Evolutionary conservation across 306 rosid genomes (phyloP), one percentile per base, ranked within the genome.

Genomic region (Cucumis hystrix): DNA sequence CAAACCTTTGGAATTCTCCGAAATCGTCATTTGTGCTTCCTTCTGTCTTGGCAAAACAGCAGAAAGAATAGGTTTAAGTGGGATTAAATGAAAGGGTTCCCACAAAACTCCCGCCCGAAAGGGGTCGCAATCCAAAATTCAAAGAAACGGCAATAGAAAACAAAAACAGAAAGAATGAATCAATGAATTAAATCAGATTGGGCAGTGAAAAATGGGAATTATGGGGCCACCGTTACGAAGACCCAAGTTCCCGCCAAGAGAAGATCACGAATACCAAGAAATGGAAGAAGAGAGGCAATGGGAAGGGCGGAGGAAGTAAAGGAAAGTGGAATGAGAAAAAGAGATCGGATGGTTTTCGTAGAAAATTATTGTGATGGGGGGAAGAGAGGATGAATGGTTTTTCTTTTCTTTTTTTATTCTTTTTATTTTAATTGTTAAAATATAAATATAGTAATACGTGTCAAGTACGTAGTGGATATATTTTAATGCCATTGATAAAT

Each of bases 1-100:
- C 81, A 94, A 56, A 2, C 98, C 97, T 72, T 83, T 92, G 40
- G 74, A 58, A 57, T 94, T 94, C 79, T 94, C 96, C 11, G 96
- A 88, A 54, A 82, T 78, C 76, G 87, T 91, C 97, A 86, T 80
- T 33, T 70, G 45, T 60, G 16, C 45, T 9, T 39, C 73, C 39
- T 62, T 62, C 67, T 28, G 6, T 68, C 74, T 15, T 51, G 2
- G n/a, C 15, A 33, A 63, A 30, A 65, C 10, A 66, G 3, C n/a
- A 20, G 7, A 45, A 0, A 21, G 13, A 43, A 23, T 13, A 7
- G 75, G 25, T 3, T 69, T 23, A 37, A 6, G 21, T 3, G 21
- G 15, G 35, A 40, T 68, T 6, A 68, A n/a, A 68, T 68, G 20
- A 68, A 68, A 68, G 7, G 61, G 77, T 7, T 5, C 41, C 28